Evolutionary conservation across 2,329 filamentous ascomycete species (phyloP), one percentile per base, ranked within the genome.

Genomic region (Rhynchosporium graminicola): DNA sequence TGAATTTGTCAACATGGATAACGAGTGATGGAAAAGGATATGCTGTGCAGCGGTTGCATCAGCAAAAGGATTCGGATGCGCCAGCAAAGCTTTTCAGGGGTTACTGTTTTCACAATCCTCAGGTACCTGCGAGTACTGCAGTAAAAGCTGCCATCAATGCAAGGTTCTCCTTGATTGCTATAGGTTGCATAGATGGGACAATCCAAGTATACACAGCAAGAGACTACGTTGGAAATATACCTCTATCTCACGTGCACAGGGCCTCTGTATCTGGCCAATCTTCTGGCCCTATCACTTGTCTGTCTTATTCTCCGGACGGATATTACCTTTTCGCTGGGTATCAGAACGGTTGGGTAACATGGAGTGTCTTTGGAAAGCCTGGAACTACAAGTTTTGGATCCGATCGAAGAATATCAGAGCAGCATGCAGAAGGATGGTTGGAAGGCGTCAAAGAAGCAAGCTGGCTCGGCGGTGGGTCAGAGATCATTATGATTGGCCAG

Each of bases 281-380:
- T 15, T 87, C 91, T 1, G 95, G 95, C 0, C 76, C 78, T 12
- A 78, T 97, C 57, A 92, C 85, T 2, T 89, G 87, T 36, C 77
- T 99, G 67, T 86, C 79, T 64, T 99, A 97, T 78, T 97, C 95
- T 0, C 92, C 94, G 0, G 95, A 99, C 75, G 95, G 95, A 20
- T 97, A 98, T 75, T 97, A 93, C 74, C 82, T 99, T 8, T 97
- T 99, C 76, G 92, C 90, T 48, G 95, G 94, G 1, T 98, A 94
- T 72, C 88, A 95, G 71, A 87, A 88, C 63, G 96, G 95, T 0
- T 99, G 95, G 95, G 89, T 91, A 4, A 94, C 88, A 52, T 99
- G 94, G 94, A 98, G 94, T 74, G 95, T 98, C 43, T 99, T 96
- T 76, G 95, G 95, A 40, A 97, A 97, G 75, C 83, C 89, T 2